Percentiles rank a stretch among this genome's conserved stretches.
Conservation (phyloP, 768 basidiomycete genomes). For the Paxillus ammoniavirescens region DNA sequence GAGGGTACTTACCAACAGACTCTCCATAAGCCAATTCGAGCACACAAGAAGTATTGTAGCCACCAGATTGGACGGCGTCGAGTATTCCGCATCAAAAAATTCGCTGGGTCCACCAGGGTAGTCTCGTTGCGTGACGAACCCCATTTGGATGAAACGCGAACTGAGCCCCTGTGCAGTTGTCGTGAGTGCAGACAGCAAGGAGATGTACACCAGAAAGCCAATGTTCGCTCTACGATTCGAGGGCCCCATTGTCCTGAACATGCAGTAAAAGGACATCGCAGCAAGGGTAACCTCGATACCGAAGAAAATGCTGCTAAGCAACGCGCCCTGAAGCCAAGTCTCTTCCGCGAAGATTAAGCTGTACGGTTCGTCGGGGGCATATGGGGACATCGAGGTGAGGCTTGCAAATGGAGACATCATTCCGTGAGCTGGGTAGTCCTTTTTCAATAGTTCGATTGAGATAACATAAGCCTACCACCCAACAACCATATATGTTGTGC, state of each 20-base stretch:
- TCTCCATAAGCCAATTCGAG: constrained; percentile 11
- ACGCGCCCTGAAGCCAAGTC: constrained; percentile 10
- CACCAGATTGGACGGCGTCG: neutral
- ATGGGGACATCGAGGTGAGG: neutral
- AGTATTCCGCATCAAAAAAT: constrained; percentile 14
- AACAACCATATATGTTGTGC: too few species aligned
- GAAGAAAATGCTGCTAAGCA: constrained; percentile 12
- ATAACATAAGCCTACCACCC: neutral
- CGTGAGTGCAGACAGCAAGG: constrained; percentile 12
- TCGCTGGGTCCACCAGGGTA: constrained; percentile 29
- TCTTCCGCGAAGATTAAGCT: constrained; percentile 7
- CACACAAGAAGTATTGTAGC: neutral
- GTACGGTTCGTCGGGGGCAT: neutral
- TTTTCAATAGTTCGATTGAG: neutral
- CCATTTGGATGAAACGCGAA: constrained; percentile 20
- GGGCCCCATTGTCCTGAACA: neutral
- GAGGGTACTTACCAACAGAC: constrained; percentile 1
- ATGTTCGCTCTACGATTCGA: neutral
- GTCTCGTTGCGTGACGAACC: constrained; percentile 26
- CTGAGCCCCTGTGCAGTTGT: constrained; percentile 6
- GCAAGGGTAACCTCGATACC: constrained; percentile 9
- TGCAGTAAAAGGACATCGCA: neutral
- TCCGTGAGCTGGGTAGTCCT: neutral
- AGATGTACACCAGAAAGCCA: constrained; percentile 1
- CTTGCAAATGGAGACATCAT: neutral